Evolutionary conservation across 805 yeast species (phyloP), one percentile per base, ranked within the genome.

Genomic region (Candida insectalens): DNA sequence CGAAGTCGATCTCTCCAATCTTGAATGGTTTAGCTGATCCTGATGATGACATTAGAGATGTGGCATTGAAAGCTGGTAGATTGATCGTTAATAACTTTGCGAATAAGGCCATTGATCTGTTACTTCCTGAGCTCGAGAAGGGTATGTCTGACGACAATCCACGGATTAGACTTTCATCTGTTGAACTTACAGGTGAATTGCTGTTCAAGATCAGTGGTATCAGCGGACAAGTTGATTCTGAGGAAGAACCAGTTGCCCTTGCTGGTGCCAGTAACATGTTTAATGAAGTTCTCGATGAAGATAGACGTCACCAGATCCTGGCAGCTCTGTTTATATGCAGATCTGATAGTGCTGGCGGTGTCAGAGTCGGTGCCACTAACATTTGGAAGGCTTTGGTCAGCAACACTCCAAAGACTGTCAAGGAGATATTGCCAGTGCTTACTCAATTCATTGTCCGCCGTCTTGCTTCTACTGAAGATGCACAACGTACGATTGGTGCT

Each of bases 351-450:
- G 73, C 92, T 25, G 84, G 84, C 45, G 68, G 77, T 44, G 99
- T 92, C 19, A 77, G 98, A 48, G 76, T 76, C 43, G 83, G 94
- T 18, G 78, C 97, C 9, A 74, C 84, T 39, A 96, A 92, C 48
- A 85, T 92, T 30, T 92, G 99, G 99, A 88, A 88, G 61, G 85
- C 95, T 0, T 66, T 92, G 51, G 96, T 92, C 33, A 83, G 95
- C 31, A 92, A 92, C 55, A 92, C 98, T 16, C 97, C 98, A 28
- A 77, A 83, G 51, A 83, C 95, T 3, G 81, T 92, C 30, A 89
- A 83, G 63, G 96, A 88, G 55, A 85, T 92, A 40, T 59, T 92
- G 41, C 94, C 96, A 20, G 67, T 85, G 4, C 72, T 92, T 43
- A 83, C 92, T 4, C 71, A 71, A 39, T 71, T 84, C 47, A 77